A percentile compares a stretch with the other conserved stretches of the same genome.
phyloP scores from a whole-genome alignment of 441 rosid genomes.

The Mallotus japonicus region DNA sequence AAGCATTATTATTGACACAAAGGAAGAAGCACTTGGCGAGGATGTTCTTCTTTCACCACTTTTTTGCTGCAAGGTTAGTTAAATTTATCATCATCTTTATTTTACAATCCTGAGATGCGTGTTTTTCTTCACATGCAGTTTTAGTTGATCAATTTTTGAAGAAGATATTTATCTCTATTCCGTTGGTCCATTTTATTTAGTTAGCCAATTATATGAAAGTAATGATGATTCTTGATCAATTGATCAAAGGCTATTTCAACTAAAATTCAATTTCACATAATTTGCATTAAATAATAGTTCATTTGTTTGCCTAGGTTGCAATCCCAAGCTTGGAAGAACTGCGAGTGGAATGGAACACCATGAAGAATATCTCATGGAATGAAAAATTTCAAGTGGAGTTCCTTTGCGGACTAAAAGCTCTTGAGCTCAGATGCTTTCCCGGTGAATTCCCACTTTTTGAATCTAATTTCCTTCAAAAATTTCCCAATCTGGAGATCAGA shows the following conservation, averaged over 20 bases:
- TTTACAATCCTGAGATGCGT: no score
- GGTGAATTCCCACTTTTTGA: not conserved
- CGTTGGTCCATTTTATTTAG: no score
- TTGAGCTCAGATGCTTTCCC: not conserved
- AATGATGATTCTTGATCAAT: no score
- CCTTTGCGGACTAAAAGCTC: not conserved
- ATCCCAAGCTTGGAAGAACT: constrained; percentile 12
- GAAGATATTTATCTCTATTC: not conserved
- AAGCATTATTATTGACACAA: not conserved
- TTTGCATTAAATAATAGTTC: no score
- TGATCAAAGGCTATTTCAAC: no score
- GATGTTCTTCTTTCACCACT: not conserved
- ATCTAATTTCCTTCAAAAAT: not conserved
- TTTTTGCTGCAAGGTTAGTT: not conserved
- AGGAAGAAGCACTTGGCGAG: not conserved
- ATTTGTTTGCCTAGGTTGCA: constrained; percentile 2
- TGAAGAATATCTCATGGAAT: not conserved
- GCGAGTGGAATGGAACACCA: constrained; percentile 15
- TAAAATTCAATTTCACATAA: no score
- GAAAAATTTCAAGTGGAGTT: not conserved
- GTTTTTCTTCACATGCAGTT: no score
- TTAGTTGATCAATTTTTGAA: no score
- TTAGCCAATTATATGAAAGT: no score
- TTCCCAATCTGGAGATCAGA: not conserved
- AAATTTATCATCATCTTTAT: not conserved